These are phyloP conservation scores for Protomyces inouyei DNA, from an alignment of 1,139 yeast genomes.

Conservation along the genomic window DNA sequence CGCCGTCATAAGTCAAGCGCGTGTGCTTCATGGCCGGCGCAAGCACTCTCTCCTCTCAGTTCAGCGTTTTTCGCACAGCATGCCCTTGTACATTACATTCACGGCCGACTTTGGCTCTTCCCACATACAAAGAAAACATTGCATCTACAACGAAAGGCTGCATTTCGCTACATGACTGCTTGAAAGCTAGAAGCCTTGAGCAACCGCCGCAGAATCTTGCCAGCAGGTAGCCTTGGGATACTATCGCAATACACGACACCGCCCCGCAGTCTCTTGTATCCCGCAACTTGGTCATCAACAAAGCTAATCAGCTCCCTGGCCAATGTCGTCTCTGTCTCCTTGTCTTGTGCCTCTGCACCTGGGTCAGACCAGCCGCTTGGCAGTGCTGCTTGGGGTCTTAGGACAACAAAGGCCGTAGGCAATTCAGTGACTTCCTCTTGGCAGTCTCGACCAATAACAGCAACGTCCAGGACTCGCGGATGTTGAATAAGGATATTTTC, in stretches of 20 bases:
- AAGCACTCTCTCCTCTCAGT: background rate
- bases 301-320: slow-evolving; percentile 35
- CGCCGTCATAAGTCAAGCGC: background rate
- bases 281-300: slow-evolving; percentile 41
- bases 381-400: slow-evolving; percentile 29
- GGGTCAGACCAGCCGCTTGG: slow-evolving; percentile 25
- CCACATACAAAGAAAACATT: background rate
- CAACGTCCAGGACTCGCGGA: slow-evolving; percentile 40
- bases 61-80: background rate
- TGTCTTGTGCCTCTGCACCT: slow-evolving; percentile 1
- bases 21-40: background rate
- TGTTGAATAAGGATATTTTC: slow-evolving; percentile 57
- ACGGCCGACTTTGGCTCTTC: background rate
- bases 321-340: slow-evolving; percentile 6
- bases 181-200: slow-evolving; percentile 32
- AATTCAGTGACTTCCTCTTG: slow-evolving; percentile 40
- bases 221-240: slow-evolving; percentile 43
- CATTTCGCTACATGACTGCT: background rate
- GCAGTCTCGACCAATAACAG: slow-evolving; percentile 41
- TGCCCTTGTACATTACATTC: background rate
- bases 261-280: slow-evolving; percentile 43
- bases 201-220: slow-evolving; percentile 42
- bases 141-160: background rate
- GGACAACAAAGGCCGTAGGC: slow-evolving; percentile 42
- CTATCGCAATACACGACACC: slow-evolving; percentile 40